These are phyloP conservation scores for Bipolaris oryzae DNA, from an alignment of 2,329 filamentous ascomycete genomes.

Conservation along the genomic window DNA sequence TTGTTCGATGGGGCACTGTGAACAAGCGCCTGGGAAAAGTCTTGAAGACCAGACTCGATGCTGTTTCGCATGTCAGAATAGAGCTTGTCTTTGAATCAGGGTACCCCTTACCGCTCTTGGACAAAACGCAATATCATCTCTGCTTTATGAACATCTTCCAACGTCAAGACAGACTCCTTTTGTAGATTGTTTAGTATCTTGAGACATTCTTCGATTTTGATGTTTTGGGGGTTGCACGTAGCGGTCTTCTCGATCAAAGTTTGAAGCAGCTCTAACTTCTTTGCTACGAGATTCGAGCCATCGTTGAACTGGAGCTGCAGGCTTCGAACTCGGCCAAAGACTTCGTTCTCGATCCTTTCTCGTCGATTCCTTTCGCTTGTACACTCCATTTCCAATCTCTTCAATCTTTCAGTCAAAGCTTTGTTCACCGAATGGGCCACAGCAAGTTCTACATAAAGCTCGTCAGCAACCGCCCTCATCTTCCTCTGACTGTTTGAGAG, in stretches of 20 bases:
- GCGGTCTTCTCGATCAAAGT: constrained; percentile 12
- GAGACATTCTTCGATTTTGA: constrained; percentile 26
- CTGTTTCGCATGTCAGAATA: constrained; percentile 19
- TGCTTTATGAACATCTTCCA: constrained; percentile 27
- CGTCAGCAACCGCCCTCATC: constrained; percentile 24
- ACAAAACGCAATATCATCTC: constrained; percentile 33
- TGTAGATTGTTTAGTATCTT: constrained; percentile 24
- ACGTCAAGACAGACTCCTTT: constrained; percentile 23
- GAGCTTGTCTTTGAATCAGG: not conserved
- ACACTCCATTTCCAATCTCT: constrained; percentile 15
- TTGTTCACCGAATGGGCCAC: constrained; percentile 21
- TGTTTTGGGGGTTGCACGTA: constrained; percentile 1
- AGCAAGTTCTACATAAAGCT: constrained; percentile 19
- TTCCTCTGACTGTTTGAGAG: constrained; percentile 19
- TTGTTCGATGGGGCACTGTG: constrained; percentile 4
- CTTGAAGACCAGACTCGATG: constrained; percentile 24
- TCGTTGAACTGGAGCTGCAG: constrained; percentile 24
- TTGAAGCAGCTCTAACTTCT: constrained; percentile 24
- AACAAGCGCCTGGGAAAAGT: constrained; percentile 10
- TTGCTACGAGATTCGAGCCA: constrained; percentile 12
- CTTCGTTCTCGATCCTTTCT: constrained; percentile 28
- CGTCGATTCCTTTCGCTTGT: constrained; percentile 31
- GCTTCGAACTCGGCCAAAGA: constrained; percentile 22
- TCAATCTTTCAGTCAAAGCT: constrained; percentile 19
- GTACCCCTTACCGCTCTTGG: constrained; percentile 26